Percentiles rank a stretch among this genome's conserved stretches.
These are phyloP conservation scores for Thymus quinquecostatus DNA, from an alignment of 257 asterid genomes.

Conservation along the genomic window DNA sequence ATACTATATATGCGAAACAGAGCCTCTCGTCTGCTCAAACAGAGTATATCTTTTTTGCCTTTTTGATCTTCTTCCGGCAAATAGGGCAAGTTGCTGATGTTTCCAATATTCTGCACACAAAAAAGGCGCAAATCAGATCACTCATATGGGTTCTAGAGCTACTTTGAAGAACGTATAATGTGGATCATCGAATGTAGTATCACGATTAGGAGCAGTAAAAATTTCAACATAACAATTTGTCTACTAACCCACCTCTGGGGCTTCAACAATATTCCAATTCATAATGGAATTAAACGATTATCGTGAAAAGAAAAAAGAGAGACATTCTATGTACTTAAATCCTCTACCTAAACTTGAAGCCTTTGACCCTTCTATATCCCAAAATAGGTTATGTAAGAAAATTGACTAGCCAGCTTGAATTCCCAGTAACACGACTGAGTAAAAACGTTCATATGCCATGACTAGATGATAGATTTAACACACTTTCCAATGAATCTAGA, in stretches of 20 bases:
- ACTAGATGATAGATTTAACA: background rate
- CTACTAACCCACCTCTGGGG: background rate
- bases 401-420: background rate
- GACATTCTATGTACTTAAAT: background rate
- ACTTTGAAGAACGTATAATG: background rate
- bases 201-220: background rate
- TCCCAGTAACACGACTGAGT: no score
- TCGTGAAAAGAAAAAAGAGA: background rate
- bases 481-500: background rate
- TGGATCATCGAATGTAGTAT: background rate
- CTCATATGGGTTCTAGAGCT: background rate
- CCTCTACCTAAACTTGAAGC: background rate
- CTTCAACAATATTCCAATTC: background rate
- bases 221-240: background rate
- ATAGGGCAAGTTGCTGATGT: constrained; percentile 75
- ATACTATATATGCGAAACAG: background rate
- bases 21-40: constrained; percentile 49
- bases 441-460: background rate
- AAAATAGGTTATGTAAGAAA: background rate
- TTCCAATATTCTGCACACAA: constrained; percentile 61
- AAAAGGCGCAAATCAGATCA: constrained; percentile 27
- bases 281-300: background rate
- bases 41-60: constrained; percentile 75
- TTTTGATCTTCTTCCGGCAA: constrained; percentile 71
- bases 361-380: background rate